A percentile compares a stretch with the other conserved stretches of the same genome.
Evolutionary conservation across 2,329 filamentous ascomycete genomes (phyloP).

Genomic region (Corinectria fuckeliana): DNA sequence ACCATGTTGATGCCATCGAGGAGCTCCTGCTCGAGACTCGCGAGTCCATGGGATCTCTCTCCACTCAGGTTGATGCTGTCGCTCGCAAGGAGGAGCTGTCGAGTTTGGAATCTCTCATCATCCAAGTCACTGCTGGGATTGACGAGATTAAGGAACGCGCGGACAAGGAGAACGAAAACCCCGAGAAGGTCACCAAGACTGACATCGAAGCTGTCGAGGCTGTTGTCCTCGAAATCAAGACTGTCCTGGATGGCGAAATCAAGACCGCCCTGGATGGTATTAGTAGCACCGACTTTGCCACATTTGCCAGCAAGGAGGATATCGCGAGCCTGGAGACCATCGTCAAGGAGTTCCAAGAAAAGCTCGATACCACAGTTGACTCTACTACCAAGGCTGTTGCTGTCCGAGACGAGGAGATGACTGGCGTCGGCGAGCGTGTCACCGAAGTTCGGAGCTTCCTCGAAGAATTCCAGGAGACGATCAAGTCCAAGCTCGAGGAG

Average conservation of each 20-base stretch:
- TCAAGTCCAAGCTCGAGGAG: conserved; percentile 79
- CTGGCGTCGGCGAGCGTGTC: conserved; percentile 78
- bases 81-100: conserved; percentile 81
- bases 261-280: conserved; percentile 80
- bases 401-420: conserved; percentile 83
- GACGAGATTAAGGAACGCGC: conserved; percentile 73
- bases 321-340: conserved; percentile 67
- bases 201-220: conserved; percentile 84
- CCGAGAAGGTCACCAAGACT: conserved; percentile 76
- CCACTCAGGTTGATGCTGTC: conserved; percentile 70
- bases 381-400: conserved; percentile 81
- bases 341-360: conserved; percentile 75
- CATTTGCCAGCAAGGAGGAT: conserved; percentile 78
- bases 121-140: conserved; percentile 76
- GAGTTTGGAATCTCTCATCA: conserved; percentile 77
- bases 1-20: conserved; percentile 72
- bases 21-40: conserved; percentile 73
- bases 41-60: conserved; percentile 71
- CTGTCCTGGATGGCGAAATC: conserved; percentile 81
- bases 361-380: conserved; percentile 70
- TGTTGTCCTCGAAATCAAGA: conserved; percentile 85
- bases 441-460: conserved; percentile 79
- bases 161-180: conserved; percentile 60
- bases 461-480: conserved; percentile 76
- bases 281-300: conserved; percentile 70